Percentiles rank a stretch among this genome's conserved stretches.
Evolutionary conservation across 2,329 filamentous ascomycete species (phyloP).

Genomic region (Fusarium sp.): DNA sequence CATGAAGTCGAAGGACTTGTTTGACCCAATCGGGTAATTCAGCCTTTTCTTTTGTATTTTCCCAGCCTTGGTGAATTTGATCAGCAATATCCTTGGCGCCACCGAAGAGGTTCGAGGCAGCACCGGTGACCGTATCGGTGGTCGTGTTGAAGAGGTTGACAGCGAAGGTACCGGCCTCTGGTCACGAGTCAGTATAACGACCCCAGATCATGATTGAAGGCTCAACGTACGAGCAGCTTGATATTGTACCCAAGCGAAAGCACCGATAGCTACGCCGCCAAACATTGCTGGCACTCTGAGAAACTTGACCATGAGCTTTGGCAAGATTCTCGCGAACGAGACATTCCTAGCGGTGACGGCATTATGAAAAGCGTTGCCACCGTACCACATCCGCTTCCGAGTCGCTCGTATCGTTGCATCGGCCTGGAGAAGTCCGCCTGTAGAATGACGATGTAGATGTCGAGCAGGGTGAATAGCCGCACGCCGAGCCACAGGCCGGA

Average conservation of each 20-base stretch:
- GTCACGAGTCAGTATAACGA: conserved; percentile 36
- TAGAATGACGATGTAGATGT: conserved; percentile 73
- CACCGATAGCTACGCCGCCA: conserved; percentile 86
- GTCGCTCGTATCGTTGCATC: conserved; percentile 71
- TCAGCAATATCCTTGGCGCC: conserved; percentile 79
- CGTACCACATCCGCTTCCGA: conserved; percentile 77
- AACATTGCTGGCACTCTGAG: conserved; percentile 89
- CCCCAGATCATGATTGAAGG: not conserved
- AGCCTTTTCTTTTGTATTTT: conserved; percentile 81
- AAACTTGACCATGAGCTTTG: conserved; percentile 91
- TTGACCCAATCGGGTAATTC: conserved; percentile 82
- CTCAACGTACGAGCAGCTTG: conserved; percentile 82
- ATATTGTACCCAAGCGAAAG: conserved; percentile 93
- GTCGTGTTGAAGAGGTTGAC: conserved; percentile 78
- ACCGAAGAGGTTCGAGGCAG: conserved; percentile 76
- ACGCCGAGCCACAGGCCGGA: conserved; percentile 74
- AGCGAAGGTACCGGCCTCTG: conserved; percentile 61
- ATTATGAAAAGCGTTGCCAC: conserved; percentile 88
- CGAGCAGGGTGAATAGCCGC: conserved; percentile 66
- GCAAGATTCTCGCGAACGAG: conserved; percentile 75
- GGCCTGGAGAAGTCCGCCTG: conserved; percentile 75
- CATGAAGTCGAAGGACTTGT: conserved; percentile 72
- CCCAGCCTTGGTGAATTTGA: conserved; percentile 84
- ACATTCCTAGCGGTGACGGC: conserved; percentile 71
- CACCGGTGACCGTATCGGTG: conserved; percentile 74